Conservation (phyloP, 2,329 filamentous ascomycete genomes). For the Neospermospora avenae region DNA sequence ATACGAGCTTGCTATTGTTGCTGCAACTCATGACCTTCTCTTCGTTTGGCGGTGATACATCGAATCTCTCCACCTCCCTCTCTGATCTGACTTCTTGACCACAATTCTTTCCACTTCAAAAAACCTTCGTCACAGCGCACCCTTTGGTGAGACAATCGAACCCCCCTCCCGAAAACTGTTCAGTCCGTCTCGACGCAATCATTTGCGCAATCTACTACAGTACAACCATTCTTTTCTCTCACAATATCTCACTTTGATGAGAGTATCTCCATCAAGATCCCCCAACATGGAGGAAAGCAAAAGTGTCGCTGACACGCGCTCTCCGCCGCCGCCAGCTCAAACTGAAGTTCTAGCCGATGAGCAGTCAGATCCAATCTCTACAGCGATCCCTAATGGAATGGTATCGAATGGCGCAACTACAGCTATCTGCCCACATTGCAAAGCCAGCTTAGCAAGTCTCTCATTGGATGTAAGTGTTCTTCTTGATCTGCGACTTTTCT, state of each 20-base stretch:
- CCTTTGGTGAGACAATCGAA: conserved; percentile 12
- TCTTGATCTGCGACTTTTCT: not conserved
- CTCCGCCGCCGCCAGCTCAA: conserved; percentile 3
- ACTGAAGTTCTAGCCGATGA: not conserved
- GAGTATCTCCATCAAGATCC: not conserved
- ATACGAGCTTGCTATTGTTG: conserved; percentile 5
- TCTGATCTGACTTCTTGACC: not conserved
- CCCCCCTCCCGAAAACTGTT: conserved; percentile 14
- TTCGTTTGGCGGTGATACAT: not conserved
- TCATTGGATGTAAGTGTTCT: not conserved
- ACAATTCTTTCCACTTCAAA: not conserved
- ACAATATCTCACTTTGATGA: conserved; percentile 3
- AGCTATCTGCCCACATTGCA: conserved; percentile 15
- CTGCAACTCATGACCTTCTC: not conserved
- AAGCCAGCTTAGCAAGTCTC: conserved; percentile 3
- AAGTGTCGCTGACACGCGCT: not conserved
- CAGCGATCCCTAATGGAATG: conserved; percentile 7
- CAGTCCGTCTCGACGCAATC: conserved; percentile 16
- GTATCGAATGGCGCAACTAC: conserved; percentile 9
- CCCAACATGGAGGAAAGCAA: conserved; percentile 11
- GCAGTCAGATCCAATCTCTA: conserved; percentile 10
- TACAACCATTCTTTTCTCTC: conserved; percentile 11
- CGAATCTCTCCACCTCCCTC: not conserved
- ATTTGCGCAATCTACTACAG: conserved; percentile 6
- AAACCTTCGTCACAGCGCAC: not conserved